Base-by-base conservation (phyloP, 305 asterid species). In the Fraxinus albicans region DNA sequence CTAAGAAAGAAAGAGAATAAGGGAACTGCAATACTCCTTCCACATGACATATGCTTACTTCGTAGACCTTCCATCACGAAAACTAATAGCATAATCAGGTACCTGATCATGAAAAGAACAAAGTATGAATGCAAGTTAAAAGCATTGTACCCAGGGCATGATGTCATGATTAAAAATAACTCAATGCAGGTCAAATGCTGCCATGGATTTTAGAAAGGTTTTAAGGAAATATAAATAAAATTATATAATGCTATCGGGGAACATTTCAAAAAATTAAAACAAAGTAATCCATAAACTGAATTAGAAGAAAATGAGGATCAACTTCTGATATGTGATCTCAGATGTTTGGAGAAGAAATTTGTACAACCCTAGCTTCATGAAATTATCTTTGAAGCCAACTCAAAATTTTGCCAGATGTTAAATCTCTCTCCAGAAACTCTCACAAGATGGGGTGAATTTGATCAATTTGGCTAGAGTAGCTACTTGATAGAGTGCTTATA, bases 1-100 rank as follows among this genome's bases (percentile, higher is more conserved):
- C 50, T 36, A 60, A 83, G 21, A 69, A 17, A 36, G 21, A 86
- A 25, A 35, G 10, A 13, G 76, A 84, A 44, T 72, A 40, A 55
- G 67, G 73, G 33, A 19, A 31, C 25, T 9, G 67, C 50, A 58
- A 23, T 55, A 81, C 78, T 80, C 70, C 76, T 84, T 72, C 38
- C 4, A 9, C 33, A 42, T 82, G 73, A 80, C 85, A 84, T 80
- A 23, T 77, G 42, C 92, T 80, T 63, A 92, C 98, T 85, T 86
- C 86, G 79, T 86, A 82, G 92, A 91, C 83, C 86, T 93, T 81
- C 97, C 97, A 13, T 87, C 83, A 40, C 92, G 92, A 83, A 78
- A 91, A 53, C 69, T 92, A 77, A 94, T 78, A 84, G 87, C 90
- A 86, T 91, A 92, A 53, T 89, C 94, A 2, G 98, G 98, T 79